Base-by-base conservation (phyloP, 805 yeast species). In the Kluyveromyces lactis region DNA sequence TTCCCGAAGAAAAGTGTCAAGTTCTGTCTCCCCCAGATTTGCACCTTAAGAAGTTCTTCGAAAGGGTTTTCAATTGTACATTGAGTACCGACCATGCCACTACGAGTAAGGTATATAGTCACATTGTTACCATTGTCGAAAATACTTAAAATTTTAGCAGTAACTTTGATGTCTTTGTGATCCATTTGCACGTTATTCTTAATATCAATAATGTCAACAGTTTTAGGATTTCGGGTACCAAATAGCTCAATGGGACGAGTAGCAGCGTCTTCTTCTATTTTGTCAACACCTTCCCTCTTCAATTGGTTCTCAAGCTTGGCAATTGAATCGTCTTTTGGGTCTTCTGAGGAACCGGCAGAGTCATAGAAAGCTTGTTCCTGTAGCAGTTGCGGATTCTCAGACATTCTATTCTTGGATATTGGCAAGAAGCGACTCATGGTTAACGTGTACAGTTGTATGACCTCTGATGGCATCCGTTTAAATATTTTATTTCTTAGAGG, bases 1-100 rank as follows among this genome's bases (percentile, higher is more conserved):
- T 12, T 33, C 27, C 36, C 44, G 42, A 44, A 40, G 36, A 52
- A 52, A 21, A 44, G 40, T 5, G 36, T 33, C 18, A 50, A 23
- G 17, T 46, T 47, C 28, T 41, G 39, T 9, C 21, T 19, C 4
- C 47, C 44, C 17, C 43, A 39, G n/a, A 52, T 41, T 29, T 46
- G 49, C 4, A 50, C 38, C 13, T 41, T 40, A 5, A 49, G 32
- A 26, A 50, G 23, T 11, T 34, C 21, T 8, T 34, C 9, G 19
- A 15, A 7, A 4, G 37, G 37, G 12, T 34, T n/a, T 9, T 44
- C 52, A 13, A 47, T 43, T 40, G 41, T 34, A 31, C 43, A 44
- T 11, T 41, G 36, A 5, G 30, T 7, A 27, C 16, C 30, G 10
- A 47, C 26, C 21, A 39, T 37, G 19, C 33, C 23, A 23, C 43